Evolutionary conservation across 2,329 filamentous ascomycete species (phyloP).

Genomic region (Fusarium staphyleae): DNA sequence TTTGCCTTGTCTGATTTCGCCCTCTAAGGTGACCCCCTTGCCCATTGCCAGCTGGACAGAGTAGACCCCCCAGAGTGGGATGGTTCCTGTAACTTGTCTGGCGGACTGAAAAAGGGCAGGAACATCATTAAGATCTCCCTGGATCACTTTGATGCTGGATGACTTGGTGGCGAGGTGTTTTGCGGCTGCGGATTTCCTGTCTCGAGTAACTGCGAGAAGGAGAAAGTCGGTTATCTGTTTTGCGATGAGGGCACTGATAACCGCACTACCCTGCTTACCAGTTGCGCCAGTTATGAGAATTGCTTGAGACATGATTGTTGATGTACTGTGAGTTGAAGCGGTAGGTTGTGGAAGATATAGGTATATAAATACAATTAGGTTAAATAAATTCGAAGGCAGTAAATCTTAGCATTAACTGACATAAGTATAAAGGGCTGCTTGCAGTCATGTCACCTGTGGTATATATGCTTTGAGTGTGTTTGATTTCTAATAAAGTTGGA

Average conservation of each 20-base stretch:
- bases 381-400: no score
- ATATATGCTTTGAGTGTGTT: no score
- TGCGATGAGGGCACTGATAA: slow-evolving; percentile 18
- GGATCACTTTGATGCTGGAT: slow-evolving; percentile 5
- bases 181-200: slow-evolving; percentile 10
- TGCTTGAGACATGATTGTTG: slow-evolving; percentile 28
- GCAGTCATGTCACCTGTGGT: no score
- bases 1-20: slow-evolving; percentile 24
- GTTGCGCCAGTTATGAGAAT: slow-evolving; percentile 26
- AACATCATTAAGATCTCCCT: slow-evolving; percentile 16
- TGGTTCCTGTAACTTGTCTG: slow-evolving; percentile 14
- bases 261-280: slow-evolving; percentile 24
- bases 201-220: slow-evolving; percentile 22
- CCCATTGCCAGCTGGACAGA: slow-evolving; percentile 27
- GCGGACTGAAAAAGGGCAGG: slow-evolving; percentile 21
- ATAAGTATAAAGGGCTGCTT: no score
- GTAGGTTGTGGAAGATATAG: no score
- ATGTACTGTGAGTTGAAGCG: no score
- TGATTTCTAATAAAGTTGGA: no score
- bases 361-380: no score
- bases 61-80: slow-evolving; percentile 25
- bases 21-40: slow-evolving; percentile 16
- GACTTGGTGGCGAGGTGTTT: slow-evolving; percentile 15
- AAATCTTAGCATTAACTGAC: no score
- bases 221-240: slow-evolving; percentile 11